Evolutionary conservation across 768 basidiomycete species (phyloP).

Genomic region (Podaxis sp.): DNA sequence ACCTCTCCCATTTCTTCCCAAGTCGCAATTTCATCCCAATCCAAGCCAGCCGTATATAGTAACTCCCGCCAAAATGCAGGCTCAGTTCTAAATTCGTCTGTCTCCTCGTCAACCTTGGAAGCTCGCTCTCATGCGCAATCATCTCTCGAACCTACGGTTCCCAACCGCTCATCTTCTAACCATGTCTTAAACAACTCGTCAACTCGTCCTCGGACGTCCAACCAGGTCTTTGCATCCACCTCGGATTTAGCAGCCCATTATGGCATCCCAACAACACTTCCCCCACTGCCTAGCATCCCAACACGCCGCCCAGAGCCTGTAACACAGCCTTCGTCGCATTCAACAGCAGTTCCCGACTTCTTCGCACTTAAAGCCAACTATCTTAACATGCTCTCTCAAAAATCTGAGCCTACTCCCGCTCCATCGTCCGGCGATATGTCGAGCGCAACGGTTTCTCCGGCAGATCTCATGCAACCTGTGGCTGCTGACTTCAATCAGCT

Average conservation of each 20-base stretch:
- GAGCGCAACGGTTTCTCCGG: constrained; percentile 25
- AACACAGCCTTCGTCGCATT: constrained; percentile 31
- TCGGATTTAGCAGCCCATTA: constrained; percentile 74
- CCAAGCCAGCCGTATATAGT: constrained; percentile 26
- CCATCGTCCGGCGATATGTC: constrained; percentile 29
- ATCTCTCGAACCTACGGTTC: constrained; percentile 57
- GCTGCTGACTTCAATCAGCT: constrained; percentile 23
- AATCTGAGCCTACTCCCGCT: constrained; percentile 38
- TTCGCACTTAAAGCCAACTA: constrained; percentile 58
- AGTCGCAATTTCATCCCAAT: constrained; percentile 53
- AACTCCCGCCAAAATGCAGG: constrained; percentile 48
- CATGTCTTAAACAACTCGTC: constrained; percentile 58
- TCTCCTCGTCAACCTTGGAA: constrained; percentile 35
- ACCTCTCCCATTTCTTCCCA: constrained; percentile 27
- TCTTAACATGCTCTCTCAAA: constrained; percentile 64
- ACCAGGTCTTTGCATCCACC: constrained; percentile 60
- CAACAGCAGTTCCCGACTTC: constrained; percentile 42
- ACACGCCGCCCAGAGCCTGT: constrained; percentile 46
- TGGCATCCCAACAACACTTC: constrained; percentile 75
- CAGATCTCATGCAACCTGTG: constrained; percentile 24
- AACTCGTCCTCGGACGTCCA: constrained; percentile 68
- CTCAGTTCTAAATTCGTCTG: constrained; percentile 47
- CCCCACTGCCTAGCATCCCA: constrained; percentile 64
- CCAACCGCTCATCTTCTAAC: constrained; percentile 45
- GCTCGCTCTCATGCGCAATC: constrained; percentile 39